Percentiles rank a stretch among this genome's conserved stretches.
Conservation (phyloP, 345 rosid genomes). For the Citrus glauca region DNA sequence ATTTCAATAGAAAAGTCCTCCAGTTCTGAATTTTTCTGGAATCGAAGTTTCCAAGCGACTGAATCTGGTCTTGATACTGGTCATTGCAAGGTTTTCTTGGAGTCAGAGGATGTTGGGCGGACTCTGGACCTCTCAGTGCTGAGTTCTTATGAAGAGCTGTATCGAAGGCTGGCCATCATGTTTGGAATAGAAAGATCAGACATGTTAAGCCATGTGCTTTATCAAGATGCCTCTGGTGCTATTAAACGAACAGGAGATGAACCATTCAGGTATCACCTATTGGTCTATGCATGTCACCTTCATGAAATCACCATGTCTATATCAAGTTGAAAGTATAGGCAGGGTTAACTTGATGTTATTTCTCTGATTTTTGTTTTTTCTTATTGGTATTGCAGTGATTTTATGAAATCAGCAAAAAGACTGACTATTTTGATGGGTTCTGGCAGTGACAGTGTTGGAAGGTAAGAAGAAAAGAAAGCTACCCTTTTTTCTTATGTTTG, state of each 20-base stretch:
- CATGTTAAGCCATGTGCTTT: conserved; percentile 53
- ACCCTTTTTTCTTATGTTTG: background rate
- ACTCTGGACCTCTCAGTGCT: conserved; percentile 76
- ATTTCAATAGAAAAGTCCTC: conserved; percentile 31
- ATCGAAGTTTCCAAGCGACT: conserved; percentile 24
- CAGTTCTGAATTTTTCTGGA: conserved; percentile 44
- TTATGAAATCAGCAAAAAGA: conserved; percentile 61
- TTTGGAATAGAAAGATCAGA: conserved; percentile 66
- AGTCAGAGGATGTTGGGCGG: conserved; percentile 83
- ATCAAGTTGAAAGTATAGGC: background rate
- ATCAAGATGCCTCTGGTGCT: conserved; percentile 60
- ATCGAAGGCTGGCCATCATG: conserved; percentile 65
- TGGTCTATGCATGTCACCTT: background rate
- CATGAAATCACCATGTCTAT: background rate
- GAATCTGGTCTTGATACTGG: conserved; percentile 51
- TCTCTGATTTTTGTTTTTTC: background rate
- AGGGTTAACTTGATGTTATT: background rate
- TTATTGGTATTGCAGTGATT: conserved; percentile 46
- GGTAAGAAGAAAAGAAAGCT: conserved; percentile 36
- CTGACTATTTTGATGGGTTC: conserved; percentile 65
- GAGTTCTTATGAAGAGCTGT: conserved; percentile 73
- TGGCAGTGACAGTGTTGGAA: conserved; percentile 40
- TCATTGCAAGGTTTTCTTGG: conserved; percentile 92
- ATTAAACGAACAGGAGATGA: conserved; percentile 65
- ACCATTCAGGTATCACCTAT: conserved; percentile 74